phyloP scores from a whole-genome alignment of 2,329 filamentous ascomycete species.

The Venturia aucupariae region DNA sequence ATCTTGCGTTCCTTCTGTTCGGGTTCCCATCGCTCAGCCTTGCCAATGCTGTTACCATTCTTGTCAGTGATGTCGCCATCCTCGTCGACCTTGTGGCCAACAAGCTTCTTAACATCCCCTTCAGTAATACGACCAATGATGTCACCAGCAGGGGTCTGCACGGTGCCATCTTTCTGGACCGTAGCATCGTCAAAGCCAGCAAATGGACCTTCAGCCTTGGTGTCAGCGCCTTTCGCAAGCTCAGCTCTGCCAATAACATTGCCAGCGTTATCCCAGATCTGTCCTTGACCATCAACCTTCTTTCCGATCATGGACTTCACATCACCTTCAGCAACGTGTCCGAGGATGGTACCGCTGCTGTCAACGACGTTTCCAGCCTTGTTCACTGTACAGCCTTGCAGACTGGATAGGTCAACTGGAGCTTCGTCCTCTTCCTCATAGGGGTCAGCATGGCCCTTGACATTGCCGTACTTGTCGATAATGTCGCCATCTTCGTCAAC shows the following conservation, averaged over 20 bases:
- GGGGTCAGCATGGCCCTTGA: conserved; percentile 50
- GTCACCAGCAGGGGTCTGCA: conserved; percentile 36
- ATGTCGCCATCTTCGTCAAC: conserved; percentile 81
- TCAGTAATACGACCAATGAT: conserved; percentile 42
- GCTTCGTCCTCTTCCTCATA: conserved; percentile 41
- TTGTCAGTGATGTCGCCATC: conserved; percentile 45
- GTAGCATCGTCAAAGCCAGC: conserved; percentile 49
- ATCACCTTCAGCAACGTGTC: conserved; percentile 49
- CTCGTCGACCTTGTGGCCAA: conserved; percentile 42
- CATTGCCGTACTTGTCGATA: conserved; percentile 62
- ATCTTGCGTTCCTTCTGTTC: conserved; percentile 45
- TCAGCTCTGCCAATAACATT: conserved; percentile 52
- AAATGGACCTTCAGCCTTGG: conserved; percentile 47
- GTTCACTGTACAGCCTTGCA: conserved; percentile 54
- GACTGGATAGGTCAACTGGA: conserved; percentile 47
- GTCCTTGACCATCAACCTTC: conserved; percentile 53
- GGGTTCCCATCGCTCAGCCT: conserved; percentile 44
- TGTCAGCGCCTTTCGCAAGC: conserved; percentile 44
- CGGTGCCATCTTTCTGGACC: conserved; percentile 49
- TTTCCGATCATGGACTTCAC: conserved; percentile 47
- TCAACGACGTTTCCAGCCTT: conserved; percentile 55
- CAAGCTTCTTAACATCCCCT: conserved; percentile 42
- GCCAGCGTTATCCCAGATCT: conserved; percentile 55
- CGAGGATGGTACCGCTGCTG: conserved; percentile 47
- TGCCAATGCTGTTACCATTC: conserved; percentile 44